Conservation (phyloP, 148 eudicot genomes). For the Spergularia marina region DNA sequence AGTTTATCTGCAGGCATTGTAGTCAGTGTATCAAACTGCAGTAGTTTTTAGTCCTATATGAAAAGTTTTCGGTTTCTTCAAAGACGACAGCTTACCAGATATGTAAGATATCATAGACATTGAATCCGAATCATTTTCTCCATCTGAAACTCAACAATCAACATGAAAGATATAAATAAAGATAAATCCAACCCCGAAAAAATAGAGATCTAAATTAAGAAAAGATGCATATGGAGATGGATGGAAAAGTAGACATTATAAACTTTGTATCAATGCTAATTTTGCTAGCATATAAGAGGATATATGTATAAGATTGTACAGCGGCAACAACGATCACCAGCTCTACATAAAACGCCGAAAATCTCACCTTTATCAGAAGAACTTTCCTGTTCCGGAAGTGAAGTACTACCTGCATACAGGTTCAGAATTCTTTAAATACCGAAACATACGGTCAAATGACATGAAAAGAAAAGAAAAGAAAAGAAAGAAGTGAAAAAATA, state of each 20-base stretch:
- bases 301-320: too few species aligned
- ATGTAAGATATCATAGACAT: slow-evolving; percentile 7
- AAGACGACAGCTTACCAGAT: slow-evolving; percentile 13
- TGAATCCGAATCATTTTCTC: neutral
- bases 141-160: neutral
- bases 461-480: neutral
- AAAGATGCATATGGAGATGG: neutral
- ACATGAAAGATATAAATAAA: neutral
- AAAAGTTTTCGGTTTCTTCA: neutral
- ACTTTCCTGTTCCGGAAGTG: neutral
- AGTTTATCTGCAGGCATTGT: slow-evolving; percentile 6
- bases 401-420: slow-evolving; percentile 6
- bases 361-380: neutral
- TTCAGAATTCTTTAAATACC: neutral
- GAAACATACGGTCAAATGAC: neutral
- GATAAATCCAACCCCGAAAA: neutral
- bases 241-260: neutral
- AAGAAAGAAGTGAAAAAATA: neutral
- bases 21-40: neutral
- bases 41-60: neutral
- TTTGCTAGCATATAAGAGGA: too few species aligned
- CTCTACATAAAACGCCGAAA: too few species aligned
- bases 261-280: too few species aligned
- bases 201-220: neutral
- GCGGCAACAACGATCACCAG: too few species aligned